These are phyloP conservation scores for Phanerodontia chrysosporium DNA, from an alignment of 768 basidiomycete species.

Conservation along the genomic window DNA sequence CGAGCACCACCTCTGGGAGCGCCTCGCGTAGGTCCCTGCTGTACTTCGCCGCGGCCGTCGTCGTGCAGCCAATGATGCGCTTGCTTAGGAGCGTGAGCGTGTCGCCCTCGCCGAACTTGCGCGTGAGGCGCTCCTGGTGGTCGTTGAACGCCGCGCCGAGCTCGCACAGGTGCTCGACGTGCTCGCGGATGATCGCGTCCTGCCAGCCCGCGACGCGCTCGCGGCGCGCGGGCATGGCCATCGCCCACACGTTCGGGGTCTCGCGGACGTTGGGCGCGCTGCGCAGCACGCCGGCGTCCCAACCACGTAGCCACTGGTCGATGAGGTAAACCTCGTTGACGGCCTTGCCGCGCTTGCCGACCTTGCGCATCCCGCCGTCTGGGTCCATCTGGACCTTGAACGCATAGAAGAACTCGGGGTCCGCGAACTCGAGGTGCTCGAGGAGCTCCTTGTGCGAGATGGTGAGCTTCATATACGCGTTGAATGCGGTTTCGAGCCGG, in stretches of 20 bases:
- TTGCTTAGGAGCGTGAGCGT: conserved; percentile 37
- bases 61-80: conserved; percentile 63
- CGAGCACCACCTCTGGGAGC: conserved; percentile 51
- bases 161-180: conserved; percentile 31
- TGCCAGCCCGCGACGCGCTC: conserved; percentile 31
- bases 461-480: conserved; percentile 27
- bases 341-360: conserved; percentile 36
- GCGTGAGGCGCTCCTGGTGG: conserved; percentile 31
- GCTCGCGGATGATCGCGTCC: conserved; percentile 29
- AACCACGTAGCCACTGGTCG: conserved; percentile 41
- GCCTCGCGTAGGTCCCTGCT: conserved; percentile 38
- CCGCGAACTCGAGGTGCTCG: conserved; percentile 48
- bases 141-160: conserved; percentile 35
- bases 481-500: conserved; percentile 20
- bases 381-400: conserved; percentile 36
- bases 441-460: conserved; percentile 32
- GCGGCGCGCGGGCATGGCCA: conserved; percentile 26
- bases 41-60: conserved; percentile 66
- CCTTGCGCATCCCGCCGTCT: conserved; percentile 40
- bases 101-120: conserved; percentile 32
- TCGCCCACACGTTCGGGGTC: conserved; percentile 34
- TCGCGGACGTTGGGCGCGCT: conserved; percentile 18
- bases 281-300: conserved; percentile 40
- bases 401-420: conserved; percentile 39
- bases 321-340: conserved; percentile 40